These are phyloP conservation scores for Oehlia diaphana DNA, from an alignment of 192 early-diverging fungal species.

Conservation along the genomic window DNA sequence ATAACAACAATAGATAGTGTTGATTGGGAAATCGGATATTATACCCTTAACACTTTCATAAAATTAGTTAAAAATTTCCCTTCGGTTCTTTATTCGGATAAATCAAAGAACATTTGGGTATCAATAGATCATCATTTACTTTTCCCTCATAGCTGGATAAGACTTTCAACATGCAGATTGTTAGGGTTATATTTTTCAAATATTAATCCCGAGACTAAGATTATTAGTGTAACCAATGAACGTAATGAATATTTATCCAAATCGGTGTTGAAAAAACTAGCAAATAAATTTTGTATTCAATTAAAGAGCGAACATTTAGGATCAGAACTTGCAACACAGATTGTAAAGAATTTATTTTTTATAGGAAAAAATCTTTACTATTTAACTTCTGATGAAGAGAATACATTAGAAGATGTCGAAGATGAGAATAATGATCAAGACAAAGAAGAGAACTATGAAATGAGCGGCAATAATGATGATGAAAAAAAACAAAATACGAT, in stretches of 20 bases:
- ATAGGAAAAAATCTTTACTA: constrained; percentile 76
- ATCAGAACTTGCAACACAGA: constrained; percentile 80
- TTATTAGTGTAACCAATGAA: constrained; percentile 27
- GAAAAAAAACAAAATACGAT: constrained; percentile 32
- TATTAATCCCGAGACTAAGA: constrained; percentile 58
- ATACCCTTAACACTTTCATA: constrained; percentile 73
- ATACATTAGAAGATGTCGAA: constrained; percentile 32
- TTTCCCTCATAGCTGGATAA: constrained; percentile 92
- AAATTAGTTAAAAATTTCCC: constrained; percentile 66
- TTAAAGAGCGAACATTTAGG: constrained; percentile 66
- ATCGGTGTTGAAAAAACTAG: constrained; percentile 53
- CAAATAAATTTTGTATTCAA: constrained; percentile 57
- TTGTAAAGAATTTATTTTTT: constrained; percentile 94
- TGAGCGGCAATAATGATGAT: constrained; percentile 37
- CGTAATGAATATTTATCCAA: constrained; percentile 39
- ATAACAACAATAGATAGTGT: constrained; percentile 57
- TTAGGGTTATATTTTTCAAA: constrained; percentile 78
- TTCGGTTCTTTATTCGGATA: constrained; percentile 46
- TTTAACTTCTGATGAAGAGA: constrained; percentile 33
- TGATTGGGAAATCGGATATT: constrained; percentile 88
- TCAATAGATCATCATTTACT: constrained; percentile 64
- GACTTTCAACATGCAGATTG: constrained; percentile 65
- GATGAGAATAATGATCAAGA: constrained; percentile 38
- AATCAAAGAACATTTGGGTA: constrained; percentile 66
- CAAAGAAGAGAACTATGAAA: constrained; percentile 44